Evolutionary conservation across 805 yeast genomes (phyloP), one percentile per base, ranked within the genome.

Genomic region (Yarrowia sp.): DNA sequence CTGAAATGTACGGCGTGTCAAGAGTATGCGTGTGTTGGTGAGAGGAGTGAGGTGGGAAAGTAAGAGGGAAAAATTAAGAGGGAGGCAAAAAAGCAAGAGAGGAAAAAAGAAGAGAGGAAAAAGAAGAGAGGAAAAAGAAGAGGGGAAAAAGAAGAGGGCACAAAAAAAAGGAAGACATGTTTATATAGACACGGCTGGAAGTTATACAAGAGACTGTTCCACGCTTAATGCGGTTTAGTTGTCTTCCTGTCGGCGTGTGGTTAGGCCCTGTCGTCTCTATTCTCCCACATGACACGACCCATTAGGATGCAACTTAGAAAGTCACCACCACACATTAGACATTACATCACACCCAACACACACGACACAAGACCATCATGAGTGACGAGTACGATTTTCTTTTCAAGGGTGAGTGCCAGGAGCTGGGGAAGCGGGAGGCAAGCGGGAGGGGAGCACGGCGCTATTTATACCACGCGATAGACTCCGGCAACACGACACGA

Each of bases 351-450:
- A 42, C 49, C 49, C 50, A 58, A 24, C 56, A 52, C 58, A 52
- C 46, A 40, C 47, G n/a, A 55, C 63, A 40, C 61, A 24, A 55
- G 64, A 30, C 52, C 64, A 58, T 42, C 64, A 58, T 81, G 77
- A 81, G 84, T 70, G 92, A 89, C 78, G 94, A 90, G 74, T 90
- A 95, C 85, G 98, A 94, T 78, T 93, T 89, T 79, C 85, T 94
- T 70, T 94, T 93, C 84, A 94, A 93, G 73, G 79, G 79, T 76
- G 68, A 61, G 77, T 72, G 15, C 9, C 9, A 3, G 40, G 33
- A 19, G 17, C 17, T 13, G 10, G 19, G 12, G 9, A 19, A 12
- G 13, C 20, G 5, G 20, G 14, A 12, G 9, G 39, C 13, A n/a
- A 30, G 10, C 30, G n/a, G 20, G 36, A 8, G 2, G 19, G 15